Base-by-base conservation (phyloP, 768 basidiomycete genomes). In the Rhodotorula graminis region DNA sequence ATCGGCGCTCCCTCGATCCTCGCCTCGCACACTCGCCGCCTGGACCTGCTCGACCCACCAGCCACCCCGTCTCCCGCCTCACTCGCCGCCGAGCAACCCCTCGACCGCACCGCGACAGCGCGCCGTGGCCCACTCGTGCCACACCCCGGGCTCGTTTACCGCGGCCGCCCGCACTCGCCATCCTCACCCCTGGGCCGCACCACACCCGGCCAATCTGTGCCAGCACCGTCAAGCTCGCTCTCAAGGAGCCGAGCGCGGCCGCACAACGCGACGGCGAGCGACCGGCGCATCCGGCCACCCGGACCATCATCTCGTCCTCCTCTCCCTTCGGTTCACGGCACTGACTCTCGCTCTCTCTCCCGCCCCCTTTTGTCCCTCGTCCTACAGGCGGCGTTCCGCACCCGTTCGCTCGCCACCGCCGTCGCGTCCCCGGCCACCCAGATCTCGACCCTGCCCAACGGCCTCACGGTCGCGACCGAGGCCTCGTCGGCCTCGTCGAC, bases 401-500 rank as follows among this genome's bases (percentile, higher is more conserved):
- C 79, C 42, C 60, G 60, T 25, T 47, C 60, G 42, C 79, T 83
- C 60, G 83, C 83, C 44, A 82, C 83, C 40, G 78, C 79, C 59
- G 80, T 79, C 65, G 65, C 74, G 47, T 67, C 86, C 63, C 95
- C 95, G 65, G 84, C 89, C 75, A 96, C 93, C 58, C 88, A 97
- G 82, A 88, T 92, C 71, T 89, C 93, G 40, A 95, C 92, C 11
- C 89, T 99, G 66, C 85, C 91, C 23, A 97, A 96, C 84, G 96
- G 96, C 72, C 85, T 99, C 69, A 95, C 93, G 21, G 89, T 99
- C 76, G 94, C 75, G 46, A 75, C 75, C 62, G 76, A 79, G 59
- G 64, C 74, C 2, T 65, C 70, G n/a, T 76, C 78, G 52, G 67
- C 72, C 81, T 89, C 92, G 9, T 90, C 94, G 83, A 98, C 96